phyloP scores from a whole-genome alignment of 192 early-diverging fungal species.

The Backusella sp. region DNA sequence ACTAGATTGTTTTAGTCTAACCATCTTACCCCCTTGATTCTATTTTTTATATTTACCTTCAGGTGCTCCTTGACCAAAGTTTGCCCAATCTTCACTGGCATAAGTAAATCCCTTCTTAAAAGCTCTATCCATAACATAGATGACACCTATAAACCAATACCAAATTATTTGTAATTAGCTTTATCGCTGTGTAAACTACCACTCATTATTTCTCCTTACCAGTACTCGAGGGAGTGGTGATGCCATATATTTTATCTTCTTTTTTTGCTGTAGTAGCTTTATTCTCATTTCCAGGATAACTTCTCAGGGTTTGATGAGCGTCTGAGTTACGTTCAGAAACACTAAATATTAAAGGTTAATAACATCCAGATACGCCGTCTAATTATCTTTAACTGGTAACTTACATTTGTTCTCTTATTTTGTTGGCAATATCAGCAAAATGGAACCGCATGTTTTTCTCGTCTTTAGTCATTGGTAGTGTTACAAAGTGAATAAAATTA shows the following conservation, averaged over 20 bases:
- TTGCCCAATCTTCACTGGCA: slow-evolving; percentile 33
- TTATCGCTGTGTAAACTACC: too few relatives aligned
- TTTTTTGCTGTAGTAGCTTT: slow-evolving; percentile 17
- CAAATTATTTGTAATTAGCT: too few relatives aligned
- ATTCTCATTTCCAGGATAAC: slow-evolving; percentile 38
- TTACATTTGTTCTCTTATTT: slow-evolving; percentile 4
- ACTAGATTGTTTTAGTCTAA: slow-evolving; percentile 6
- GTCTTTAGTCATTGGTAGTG: neutral
- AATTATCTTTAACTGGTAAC: neutral
- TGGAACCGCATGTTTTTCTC: neutral
- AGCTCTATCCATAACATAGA: slow-evolving; percentile 54
- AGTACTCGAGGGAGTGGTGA: neutral
- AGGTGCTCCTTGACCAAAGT: slow-evolving; percentile 45
- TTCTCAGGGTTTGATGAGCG: slow-evolving; percentile 39
- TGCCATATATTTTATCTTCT: slow-evolving; percentile 23
- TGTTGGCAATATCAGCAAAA: neutral
- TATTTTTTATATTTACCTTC: slow-evolving; percentile 36
- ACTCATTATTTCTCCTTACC: too few relatives aligned
- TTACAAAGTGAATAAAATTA: neutral
- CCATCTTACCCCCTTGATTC: neutral
- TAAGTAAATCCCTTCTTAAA: slow-evolving; percentile 43
- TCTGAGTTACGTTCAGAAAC: slow-evolving; percentile 26
- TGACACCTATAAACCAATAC: slow-evolving; percentile 31
- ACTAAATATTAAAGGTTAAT: neutral
- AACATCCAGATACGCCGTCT: neutral